Evolutionary conservation across 2,329 filamentous ascomycete species (phyloP).

Genomic region (Phoma sp.): DNA sequence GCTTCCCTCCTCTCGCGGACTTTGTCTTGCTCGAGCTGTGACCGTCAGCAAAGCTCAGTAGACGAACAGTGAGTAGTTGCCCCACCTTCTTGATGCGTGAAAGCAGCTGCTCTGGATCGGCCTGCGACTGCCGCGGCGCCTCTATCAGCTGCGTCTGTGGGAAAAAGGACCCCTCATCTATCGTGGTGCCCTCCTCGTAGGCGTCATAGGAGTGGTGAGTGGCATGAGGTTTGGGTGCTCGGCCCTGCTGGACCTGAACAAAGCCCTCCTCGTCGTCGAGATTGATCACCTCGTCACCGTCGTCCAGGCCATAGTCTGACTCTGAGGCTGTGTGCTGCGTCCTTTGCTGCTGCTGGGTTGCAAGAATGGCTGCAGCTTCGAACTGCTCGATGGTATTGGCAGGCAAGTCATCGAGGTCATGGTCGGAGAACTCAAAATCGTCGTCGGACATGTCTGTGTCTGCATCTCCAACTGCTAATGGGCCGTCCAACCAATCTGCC

Average conservation of each 20-base stretch:
- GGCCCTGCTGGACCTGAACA: background rate
- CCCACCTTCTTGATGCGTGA: constrained; percentile 51
- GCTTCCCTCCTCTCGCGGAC: constrained; percentile 31
- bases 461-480: background rate
- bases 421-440: constrained; percentile 54
- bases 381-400: constrained; percentile 53
- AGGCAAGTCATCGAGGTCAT: constrained; percentile 54
- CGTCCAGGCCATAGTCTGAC: constrained; percentile 53
- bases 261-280: constrained; percentile 45
- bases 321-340: constrained; percentile 6
- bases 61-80: background rate
- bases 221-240: background rate
- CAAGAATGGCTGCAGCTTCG: constrained; percentile 52
- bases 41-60: constrained; percentile 23
- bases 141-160: background rate
- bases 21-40: constrained; percentile 53
- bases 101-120: constrained; percentile 44
- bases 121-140: constrained; percentile 31
- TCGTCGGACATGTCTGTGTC: constrained; percentile 40
- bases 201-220: background rate
- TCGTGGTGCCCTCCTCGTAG: constrained; percentile 6
- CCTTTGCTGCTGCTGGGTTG: constrained; percentile 44
- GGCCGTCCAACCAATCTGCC: constrained; percentile 6
- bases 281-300: constrained; percentile 52
- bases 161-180: constrained; percentile 6